Base-by-base conservation (phyloP, 257 asterid genomes). In the Agastache rugosa region DNA sequence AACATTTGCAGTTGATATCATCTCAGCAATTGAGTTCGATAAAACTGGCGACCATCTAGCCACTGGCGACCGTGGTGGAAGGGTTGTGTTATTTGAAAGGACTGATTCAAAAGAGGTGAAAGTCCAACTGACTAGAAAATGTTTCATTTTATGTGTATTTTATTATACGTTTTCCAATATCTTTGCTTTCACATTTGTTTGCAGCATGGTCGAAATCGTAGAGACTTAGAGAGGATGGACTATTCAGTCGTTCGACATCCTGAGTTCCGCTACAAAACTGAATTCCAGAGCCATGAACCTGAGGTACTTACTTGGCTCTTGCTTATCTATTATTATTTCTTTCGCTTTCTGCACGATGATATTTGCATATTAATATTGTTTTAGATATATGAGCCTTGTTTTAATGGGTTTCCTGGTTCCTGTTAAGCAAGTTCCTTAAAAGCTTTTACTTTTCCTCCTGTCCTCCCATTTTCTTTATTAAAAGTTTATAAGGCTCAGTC, bases 211-310 rank as follows among this genome's bases (percentile, higher is more conserved):
- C 90, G 90, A 63, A 81, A 50, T 78, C 89, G 88, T 55, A 72
- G 87, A 81, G 97, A 91, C 74, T 77, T 91, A 75, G 97, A 91
- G 88, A 83, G 85, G 81, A 86, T 75, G 84, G 97, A 87, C 71
- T 77, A 74, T 77, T 80, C 91, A 59, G 82, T 54, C 72, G 75
- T 77, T 73, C 88, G 91, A 56, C 97, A 91, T 77, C 97, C 96
- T 8, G 97, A 91, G 81, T 91, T 91, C 53, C 94, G 94, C 51
- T 91, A 91, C 84, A 91, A 89, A 80, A 91, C 97, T 15, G 97
- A 91, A 69, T 91, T 91, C 80, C 97, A 91, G 87, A 91, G 97
- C 85, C 97, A 91, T 76, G 97, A 89, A 83, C 97, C 97, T 47
- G 97, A 91, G 97, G 97, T 91, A 82, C 68, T 76, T 65, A 74